phyloP scores from a whole-genome alignment of 495 filamentous ascomycete species.

The Xylaria cubensis region DNA sequence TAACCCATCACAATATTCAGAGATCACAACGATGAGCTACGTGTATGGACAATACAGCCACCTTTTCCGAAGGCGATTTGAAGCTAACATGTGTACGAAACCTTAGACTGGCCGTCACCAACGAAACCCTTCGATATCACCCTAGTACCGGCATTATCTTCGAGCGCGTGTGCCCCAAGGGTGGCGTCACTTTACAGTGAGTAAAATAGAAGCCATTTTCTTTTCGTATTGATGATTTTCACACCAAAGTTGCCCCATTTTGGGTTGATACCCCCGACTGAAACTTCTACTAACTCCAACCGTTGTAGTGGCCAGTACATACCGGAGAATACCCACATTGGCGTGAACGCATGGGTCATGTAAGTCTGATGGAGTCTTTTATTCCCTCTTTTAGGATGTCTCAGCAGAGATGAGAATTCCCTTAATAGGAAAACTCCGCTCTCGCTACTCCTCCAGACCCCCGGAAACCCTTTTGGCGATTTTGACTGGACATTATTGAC shows the following conservation, averaged over 20 bases:
- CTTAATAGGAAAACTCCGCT: too few species aligned
- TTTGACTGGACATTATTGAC: too few species aligned
- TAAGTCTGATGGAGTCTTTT: too few species aligned
- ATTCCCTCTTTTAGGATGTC: too few species aligned
- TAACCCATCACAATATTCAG: conserved; percentile 1
- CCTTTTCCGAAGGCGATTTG: not conserved
- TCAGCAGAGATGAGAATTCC: too few species aligned
- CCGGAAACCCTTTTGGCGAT: too few species aligned
- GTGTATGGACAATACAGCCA: conserved; percentile 2
- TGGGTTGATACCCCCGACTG: not conserved
- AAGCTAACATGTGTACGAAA: conserved; percentile 57
- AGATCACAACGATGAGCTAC: conserved; percentile 8
- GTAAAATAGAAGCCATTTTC: not conserved
- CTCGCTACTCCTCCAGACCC: too few species aligned
- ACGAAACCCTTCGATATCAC: conserved; percentile 68
- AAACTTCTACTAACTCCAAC: not conserved
- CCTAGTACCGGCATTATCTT: conserved; percentile 61
- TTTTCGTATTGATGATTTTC: not conserved
- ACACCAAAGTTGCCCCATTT: not conserved
- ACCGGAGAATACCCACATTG: conserved; percentile 61
- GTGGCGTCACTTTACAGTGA: conserved; percentile 57
- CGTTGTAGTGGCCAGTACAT: conserved; percentile 50
- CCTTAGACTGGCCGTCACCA: conserved; percentile 64
- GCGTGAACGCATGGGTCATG: conserved; percentile 64
- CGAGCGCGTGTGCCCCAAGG: conserved; percentile 62